These are phyloP conservation scores for Salvia hispanica DNA, from an alignment of 257 asterid species.

Conservation along the genomic window DNA sequence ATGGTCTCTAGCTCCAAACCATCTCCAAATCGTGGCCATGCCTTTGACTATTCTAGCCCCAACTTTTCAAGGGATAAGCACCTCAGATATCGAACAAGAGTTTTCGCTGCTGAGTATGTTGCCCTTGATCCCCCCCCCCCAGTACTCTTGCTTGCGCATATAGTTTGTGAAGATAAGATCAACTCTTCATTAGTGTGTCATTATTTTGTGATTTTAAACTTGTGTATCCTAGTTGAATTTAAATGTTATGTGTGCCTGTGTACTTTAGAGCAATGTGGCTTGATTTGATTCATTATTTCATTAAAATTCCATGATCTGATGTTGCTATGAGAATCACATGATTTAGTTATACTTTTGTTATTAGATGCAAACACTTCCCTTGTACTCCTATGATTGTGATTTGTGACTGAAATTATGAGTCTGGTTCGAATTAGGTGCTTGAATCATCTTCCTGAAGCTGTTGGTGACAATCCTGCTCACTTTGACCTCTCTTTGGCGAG, in stretches of 20 bases:
- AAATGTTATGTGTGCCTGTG: conserved; percentile 20
- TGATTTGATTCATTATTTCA: conserved; percentile 17
- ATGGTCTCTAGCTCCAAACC: conserved; percentile 80
- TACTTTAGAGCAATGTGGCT: conserved; percentile 24
- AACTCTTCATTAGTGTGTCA: not conserved
- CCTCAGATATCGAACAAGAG: conserved; percentile 96
- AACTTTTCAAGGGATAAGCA: conserved; percentile 75
- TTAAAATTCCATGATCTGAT: conserved; percentile 12
- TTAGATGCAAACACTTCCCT: conserved; percentile 14
- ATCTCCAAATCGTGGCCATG: conserved; percentile 39
- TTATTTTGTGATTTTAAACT: conserved; percentile 18
- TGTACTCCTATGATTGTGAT: conserved; percentile 17
- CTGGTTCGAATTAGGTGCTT: conserved; percentile 68
- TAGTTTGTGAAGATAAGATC: conserved; percentile 25
- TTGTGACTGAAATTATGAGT: conserved; percentile 21
- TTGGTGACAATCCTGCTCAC: conserved; percentile 86
- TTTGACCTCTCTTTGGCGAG: conserved; percentile 86
- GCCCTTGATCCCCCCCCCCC: not conserved
- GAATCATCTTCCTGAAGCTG: conserved; percentile 91
- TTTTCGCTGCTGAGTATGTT: conserved; percentile 98
- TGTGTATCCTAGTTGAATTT: conserved; percentile 16
- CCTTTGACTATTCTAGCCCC: conserved; percentile 51
- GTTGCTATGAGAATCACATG: conserved; percentile 16
- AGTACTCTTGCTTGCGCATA: not conserved
- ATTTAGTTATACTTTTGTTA: conserved; percentile 9